phyloP scores from a whole-genome alignment of 306 rosid species.

The Arachis stenosperma region DNA sequence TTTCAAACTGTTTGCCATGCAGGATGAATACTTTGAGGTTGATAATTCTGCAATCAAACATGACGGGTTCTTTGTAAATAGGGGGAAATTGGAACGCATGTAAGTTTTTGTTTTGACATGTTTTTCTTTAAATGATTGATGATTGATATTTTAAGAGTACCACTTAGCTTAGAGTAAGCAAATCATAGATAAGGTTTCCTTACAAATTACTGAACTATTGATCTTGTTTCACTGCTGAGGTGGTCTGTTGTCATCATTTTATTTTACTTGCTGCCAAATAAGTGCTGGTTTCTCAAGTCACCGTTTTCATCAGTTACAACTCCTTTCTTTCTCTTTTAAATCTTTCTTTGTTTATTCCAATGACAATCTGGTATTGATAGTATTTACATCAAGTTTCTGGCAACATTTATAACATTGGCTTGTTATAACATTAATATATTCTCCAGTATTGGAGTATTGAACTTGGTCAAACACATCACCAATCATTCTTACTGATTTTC shows the following conservation, averaged over 20 bases:
- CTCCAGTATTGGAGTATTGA: constrained; percentile 24
- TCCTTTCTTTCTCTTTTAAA: neutral
- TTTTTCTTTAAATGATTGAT: neutral
- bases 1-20: constrained; percentile 47
- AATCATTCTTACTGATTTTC: constrained; percentile 32
- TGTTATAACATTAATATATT: constrained; percentile 25
- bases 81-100: constrained; percentile 91
- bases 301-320: constrained; percentile 3
- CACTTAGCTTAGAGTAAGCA: neutral
- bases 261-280: constrained; percentile 19
- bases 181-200: constrained; percentile 16
- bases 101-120: constrained; percentile 51
- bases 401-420: constrained; percentile 24
- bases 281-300: constrained; percentile 10
- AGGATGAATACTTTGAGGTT: constrained; percentile 98
- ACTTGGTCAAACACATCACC: constrained; percentile 13
- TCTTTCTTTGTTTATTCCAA: neutral
- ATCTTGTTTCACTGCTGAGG: constrained; percentile 4
- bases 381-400: constrained; percentile 27
- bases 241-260: constrained; percentile 28
- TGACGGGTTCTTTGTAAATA: constrained; percentile 92
- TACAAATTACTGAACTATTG: constrained; percentile 30
- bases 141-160: too few relatives aligned
- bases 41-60: constrained; percentile 92
- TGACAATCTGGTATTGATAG: constrained; percentile 2